These are phyloP conservation scores for Eragrostis tef DNA, from an alignment of 202 grass and related monocot species.

Conservation along the genomic window DNA sequence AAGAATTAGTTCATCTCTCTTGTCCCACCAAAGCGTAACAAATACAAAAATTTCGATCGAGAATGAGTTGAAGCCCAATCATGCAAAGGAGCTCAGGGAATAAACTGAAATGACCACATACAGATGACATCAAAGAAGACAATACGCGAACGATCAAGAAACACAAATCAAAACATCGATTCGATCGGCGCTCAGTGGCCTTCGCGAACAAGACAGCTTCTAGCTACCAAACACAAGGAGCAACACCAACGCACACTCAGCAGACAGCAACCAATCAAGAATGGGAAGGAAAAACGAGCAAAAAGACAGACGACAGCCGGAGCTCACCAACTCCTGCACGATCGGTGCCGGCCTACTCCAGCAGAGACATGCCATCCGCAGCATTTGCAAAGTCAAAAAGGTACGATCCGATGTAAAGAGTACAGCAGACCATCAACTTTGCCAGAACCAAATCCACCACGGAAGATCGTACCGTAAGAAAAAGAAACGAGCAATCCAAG, in stretches of 20 bases:
- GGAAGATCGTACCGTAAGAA: neutral
- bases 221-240: constrained; percentile 28
- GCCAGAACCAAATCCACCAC: constrained; percentile 11
- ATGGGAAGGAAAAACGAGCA: constrained; percentile 4
- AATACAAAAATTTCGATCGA: constrained; percentile 3
- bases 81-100: neutral
- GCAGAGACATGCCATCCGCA: constrained; percentile 47
- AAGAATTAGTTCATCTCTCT: neutral
- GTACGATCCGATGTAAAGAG: constrained; percentile 22
- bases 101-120: neutral
- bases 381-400: constrained; percentile 34
- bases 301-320: constrained; percentile 39
- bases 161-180: neutral
- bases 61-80: neutral
- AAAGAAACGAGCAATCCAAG: neutral
- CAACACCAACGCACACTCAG: neutral
- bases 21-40: constrained; percentile 22
- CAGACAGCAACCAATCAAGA: constrained; percentile 34
- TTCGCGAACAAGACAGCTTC: constrained; percentile 18
- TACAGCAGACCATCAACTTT: neutral
- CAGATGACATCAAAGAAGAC: neutral
- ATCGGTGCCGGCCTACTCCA: constrained; percentile 35
- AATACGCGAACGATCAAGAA: constrained; percentile 21
- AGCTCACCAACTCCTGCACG: constrained; percentile 47
- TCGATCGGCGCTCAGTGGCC: constrained; percentile 26